A percentile compares a stretch with the other conserved stretches of the same genome.
Evolutionary conservation across 805 yeast species (phyloP).

Genomic region (Jamesozyma gamospora): DNA sequence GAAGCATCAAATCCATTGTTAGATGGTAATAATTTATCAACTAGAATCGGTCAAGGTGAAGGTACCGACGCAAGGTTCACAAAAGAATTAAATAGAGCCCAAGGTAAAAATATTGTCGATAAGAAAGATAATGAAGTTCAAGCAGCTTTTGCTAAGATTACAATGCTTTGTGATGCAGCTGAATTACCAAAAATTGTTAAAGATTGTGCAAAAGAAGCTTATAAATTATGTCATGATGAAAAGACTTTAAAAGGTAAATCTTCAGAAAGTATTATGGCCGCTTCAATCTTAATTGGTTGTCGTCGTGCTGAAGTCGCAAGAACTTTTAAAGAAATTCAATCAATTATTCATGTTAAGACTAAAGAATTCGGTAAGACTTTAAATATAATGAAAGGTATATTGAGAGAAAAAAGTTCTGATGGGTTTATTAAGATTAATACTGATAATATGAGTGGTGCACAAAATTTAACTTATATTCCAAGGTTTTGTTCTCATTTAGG

Average conservation of each 20-base stretch:
- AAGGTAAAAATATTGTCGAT: slow-evolving; percentile 75
- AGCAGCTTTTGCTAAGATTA: slow-evolving; percentile 80
- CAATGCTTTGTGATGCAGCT: slow-evolving; percentile 95
- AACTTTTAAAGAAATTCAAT: slow-evolving; percentile 92
- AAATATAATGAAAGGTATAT: slow-evolving; percentile 66
- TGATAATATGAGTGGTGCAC: slow-evolving; percentile 54
- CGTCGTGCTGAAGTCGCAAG: slow-evolving; percentile 89
- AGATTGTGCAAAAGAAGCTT: slow-evolving; percentile 96
- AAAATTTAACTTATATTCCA: slow-evolving; percentile 90
- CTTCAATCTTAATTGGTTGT: slow-evolving; percentile 89
- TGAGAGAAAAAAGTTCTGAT: slow-evolving; percentile 36
- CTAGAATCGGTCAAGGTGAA: slow-evolving; percentile 80
- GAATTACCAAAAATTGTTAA: slow-evolving; percentile 90
- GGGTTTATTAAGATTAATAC: slow-evolving; percentile 32
- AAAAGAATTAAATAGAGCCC: slow-evolving; percentile 85
- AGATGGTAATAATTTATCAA: slow-evolving; percentile 84
- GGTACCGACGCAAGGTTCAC: slow-evolving; percentile 82
- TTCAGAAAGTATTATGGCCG: slow-evolving; percentile 92
- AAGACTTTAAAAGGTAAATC: slow-evolving; percentile 80
- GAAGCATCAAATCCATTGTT: slow-evolving; percentile 89
- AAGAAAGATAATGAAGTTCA: slow-evolving; percentile 79
- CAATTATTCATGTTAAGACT: slow-evolving; percentile 84
- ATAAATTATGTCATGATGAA: slow-evolving; percentile 82
- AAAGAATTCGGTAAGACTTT: slow-evolving; percentile 91
- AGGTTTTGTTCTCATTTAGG: slow-evolving; percentile 95